A percentile compares a stretch with the other conserved stretches of the same genome.
These are phyloP conservation scores for Morella rubra DNA, from an alignment of 306 rosid genomes.

Conservation along the genomic window DNA sequence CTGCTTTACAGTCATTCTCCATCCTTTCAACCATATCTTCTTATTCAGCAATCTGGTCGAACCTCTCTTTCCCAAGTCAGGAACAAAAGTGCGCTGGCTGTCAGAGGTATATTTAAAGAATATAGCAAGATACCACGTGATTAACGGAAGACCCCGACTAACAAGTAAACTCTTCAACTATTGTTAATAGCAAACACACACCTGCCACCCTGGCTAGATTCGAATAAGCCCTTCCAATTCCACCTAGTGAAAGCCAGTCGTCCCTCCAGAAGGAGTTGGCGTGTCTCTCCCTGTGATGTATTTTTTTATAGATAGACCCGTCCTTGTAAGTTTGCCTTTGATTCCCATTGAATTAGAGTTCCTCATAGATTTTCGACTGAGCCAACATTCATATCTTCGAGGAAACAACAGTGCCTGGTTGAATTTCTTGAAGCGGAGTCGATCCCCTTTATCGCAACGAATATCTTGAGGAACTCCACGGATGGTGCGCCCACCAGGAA, in stretches of 20 bases:
- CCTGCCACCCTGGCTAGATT: neutral
- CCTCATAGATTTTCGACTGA: too few species aligned
- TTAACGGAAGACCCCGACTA: neutral
- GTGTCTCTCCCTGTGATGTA: neutral
- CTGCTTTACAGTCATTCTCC: neutral
- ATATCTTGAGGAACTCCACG: conserved; percentile 78
- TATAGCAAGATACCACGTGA: neutral
- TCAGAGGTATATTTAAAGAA: neutral
- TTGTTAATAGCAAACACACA: neutral
- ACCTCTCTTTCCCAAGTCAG: neutral
- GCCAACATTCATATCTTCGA: too few species aligned
- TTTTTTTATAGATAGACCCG: too few species aligned
- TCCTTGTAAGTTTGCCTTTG: too few species aligned
- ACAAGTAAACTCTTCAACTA: neutral
- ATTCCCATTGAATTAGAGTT: too few species aligned
- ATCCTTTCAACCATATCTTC: neutral
- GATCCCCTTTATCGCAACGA: conserved; percentile 90
- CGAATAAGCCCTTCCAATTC: neutral
- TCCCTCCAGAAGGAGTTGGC: neutral
- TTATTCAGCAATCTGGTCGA: neutral
- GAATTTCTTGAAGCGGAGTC: conserved; percentile 83
- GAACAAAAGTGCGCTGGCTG: neutral
- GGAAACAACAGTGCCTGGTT: too few species aligned
- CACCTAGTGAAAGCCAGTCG: neutral
- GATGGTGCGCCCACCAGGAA: conserved; percentile 69